phyloP scores from a whole-genome alignment of 805 yeast genomes.

The Ogataea naganishii region DNA sequence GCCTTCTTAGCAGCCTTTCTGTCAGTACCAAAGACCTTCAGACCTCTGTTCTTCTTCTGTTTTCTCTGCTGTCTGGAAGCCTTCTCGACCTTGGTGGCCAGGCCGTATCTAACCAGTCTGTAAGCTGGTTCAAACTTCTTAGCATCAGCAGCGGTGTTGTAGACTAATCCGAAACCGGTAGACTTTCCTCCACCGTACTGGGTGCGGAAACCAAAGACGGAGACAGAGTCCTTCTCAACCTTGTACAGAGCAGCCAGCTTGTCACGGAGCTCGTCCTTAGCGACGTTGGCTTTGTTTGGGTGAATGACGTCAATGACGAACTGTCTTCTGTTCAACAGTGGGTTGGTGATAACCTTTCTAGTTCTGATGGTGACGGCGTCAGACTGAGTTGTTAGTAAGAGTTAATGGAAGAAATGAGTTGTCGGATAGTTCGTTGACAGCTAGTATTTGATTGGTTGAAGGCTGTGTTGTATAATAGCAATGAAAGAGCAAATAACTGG shows the following conservation, averaged over 20 bases:
- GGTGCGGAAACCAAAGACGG: slow-evolving; percentile 99
- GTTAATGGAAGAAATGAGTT: too few relatives aligned
- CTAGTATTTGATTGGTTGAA: too few relatives aligned
- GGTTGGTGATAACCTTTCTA: slow-evolving; percentile 98
- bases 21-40: slow-evolving; percentile 98
- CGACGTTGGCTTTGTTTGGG: slow-evolving; percentile 98
- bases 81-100: slow-evolving; percentile 93
- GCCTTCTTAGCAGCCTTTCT: slow-evolving; percentile 86
- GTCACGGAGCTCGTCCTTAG: slow-evolving; percentile 97
- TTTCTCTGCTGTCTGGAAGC: slow-evolving; percentile 99
- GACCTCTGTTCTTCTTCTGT: slow-evolving; percentile 99
- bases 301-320: slow-evolving; percentile 98
- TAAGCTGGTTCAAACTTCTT: slow-evolving; percentile 98
- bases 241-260: slow-evolving; percentile 52
- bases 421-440: too few relatives aligned
- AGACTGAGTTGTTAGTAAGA: slow-evolving; percentile 71
- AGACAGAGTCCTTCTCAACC: slow-evolving; percentile 61
- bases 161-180: slow-evolving; percentile 97
- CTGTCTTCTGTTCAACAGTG: slow-evolving; percentile 98
- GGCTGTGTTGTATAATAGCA: too few relatives aligned
- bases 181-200: slow-evolving; percentile 99
- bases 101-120: slow-evolving; percentile 99
- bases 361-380: slow-evolving; percentile 99
- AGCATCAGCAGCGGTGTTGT: slow-evolving; percentile 96
- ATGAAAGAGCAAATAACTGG: too few relatives aligned